Conservation (phyloP, 1,139 yeast species). For the Candida glucosophila region DNA sequence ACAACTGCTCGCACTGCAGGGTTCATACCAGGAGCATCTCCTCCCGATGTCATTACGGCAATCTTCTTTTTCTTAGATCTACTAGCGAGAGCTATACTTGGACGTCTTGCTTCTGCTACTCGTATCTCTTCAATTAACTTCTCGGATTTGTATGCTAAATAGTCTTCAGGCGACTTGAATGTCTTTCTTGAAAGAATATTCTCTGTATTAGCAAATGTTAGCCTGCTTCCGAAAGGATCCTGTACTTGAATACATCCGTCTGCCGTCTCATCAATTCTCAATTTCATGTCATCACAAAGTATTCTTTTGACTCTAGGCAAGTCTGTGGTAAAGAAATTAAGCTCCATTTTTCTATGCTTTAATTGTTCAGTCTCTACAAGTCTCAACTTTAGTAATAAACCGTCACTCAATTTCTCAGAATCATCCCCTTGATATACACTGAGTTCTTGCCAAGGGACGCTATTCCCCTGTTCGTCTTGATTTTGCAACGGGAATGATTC, state of each 20-base stretch:
- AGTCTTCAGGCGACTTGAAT: conserved; percentile 23
- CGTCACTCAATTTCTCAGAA: conserved; percentile 18
- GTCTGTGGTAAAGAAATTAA: conserved; percentile 47
- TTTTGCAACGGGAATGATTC: conserved; percentile 58
- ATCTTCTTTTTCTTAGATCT: conserved; percentile 44
- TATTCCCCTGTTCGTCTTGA: conserved; percentile 33
- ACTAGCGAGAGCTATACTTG: conserved; percentile 1
- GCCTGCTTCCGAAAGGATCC: conserved; percentile 53
- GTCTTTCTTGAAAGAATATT: conserved; percentile 19
- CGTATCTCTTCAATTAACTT: conserved; percentile 9
- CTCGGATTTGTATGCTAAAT: conserved; percentile 12
- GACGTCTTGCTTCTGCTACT: conserved; percentile 1
- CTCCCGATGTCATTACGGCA: conserved; percentile 97
- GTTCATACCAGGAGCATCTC: conserved; percentile 98
- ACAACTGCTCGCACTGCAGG: conserved; percentile 93
- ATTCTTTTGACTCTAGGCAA: conserved; percentile 27
- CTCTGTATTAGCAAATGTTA: conserved; percentile 34
- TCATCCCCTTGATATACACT: conserved; percentile 45
- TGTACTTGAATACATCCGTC: conserved; percentile 16
- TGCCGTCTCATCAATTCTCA: conserved; percentile 9
- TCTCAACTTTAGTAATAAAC: conserved; percentile 48
- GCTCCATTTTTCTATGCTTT: conserved; percentile 20
- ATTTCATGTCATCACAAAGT: conserved; percentile 16
- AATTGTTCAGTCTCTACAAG: conserved; percentile 29
- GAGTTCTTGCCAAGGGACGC: conserved; percentile 53